Conservation (phyloP, 495 filamentous ascomycete genomes). For the Penicillium paxilli region DNA sequence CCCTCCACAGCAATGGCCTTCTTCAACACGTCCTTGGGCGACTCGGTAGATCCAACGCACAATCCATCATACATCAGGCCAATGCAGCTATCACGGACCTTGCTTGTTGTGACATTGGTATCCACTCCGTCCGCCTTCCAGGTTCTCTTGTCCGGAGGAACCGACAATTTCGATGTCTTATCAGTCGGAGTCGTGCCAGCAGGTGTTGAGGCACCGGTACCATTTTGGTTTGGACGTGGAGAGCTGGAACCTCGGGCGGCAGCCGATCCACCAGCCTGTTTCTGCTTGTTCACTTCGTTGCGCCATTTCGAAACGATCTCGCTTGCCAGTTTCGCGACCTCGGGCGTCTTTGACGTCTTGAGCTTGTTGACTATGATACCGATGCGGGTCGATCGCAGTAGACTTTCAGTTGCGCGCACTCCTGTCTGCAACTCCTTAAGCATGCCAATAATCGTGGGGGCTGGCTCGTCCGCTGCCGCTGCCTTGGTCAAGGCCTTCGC, state of each 20-base stretch:
- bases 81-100: conserved; percentile 74
- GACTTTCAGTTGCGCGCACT: conserved; percentile 80
- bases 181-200: conserved; percentile 43
- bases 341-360: conserved; percentile 69
- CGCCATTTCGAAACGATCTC: conserved; percentile 90
- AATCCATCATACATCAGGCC: conserved; percentile 85
- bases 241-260: conserved; percentile 43
- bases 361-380: conserved; percentile 86
- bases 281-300: conserved; percentile 73
- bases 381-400: conserved; percentile 81
- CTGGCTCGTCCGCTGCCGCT: conserved; percentile 62
- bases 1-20: conserved; percentile 72
- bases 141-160: conserved; percentile 74
- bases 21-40: conserved; percentile 57
- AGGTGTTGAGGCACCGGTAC: conserved; percentile 35
- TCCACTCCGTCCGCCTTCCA: conserved; percentile 80
- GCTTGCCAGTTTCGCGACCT: conserved; percentile 69
- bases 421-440: conserved; percentile 76
- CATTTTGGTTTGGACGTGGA: conserved; percentile 41
- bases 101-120: conserved; percentile 64
- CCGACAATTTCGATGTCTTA: conserved; percentile 59
- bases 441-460: conserved; percentile 63
- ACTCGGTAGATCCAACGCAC: conserved; percentile 42
- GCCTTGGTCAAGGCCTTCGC: conserved; percentile 78
- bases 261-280: conserved; percentile 52